Percentiles rank a stretch among this genome's conserved stretches.
phyloP scores from a whole-genome alignment of 108 stramenopile genomes.

The Skeletonema marinoi region DNA sequence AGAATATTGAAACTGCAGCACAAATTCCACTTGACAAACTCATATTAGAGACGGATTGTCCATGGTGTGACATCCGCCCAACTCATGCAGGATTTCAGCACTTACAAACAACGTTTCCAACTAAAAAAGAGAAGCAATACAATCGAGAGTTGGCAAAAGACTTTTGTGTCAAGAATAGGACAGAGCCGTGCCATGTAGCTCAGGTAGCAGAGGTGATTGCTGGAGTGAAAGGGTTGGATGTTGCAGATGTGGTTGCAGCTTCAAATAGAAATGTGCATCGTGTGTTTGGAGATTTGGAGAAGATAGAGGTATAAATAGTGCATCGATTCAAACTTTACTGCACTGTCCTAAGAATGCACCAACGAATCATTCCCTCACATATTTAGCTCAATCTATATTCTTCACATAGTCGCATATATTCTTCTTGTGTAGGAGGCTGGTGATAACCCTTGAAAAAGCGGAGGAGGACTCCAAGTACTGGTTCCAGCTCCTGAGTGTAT shows the following conservation, averaged over 20 bases:
- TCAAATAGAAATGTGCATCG: constrained; percentile 65
- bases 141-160: constrained; percentile 40
- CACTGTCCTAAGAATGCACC: too few species aligned
- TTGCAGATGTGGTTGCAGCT: constrained; percentile 63
- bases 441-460: neutral
- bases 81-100: constrained; percentile 79
- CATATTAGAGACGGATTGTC: constrained; percentile 97
- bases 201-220: constrained; percentile 90
- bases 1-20: constrained; percentile 80
- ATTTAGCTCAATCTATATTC: neutral
- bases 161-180: constrained; percentile 82
- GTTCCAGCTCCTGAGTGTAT: neutral
- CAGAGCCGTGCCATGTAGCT: constrained; percentile 87
- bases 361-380: too few species aligned
- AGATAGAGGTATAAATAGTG: neutral
- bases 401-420: neutral
- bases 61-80: constrained; percentile 88
- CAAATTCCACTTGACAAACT: constrained; percentile 80
- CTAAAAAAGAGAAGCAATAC: constrained; percentile 84
- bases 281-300: constrained; percentile 57
- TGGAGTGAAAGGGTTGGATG: constrained; percentile 60
- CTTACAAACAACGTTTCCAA: constrained; percentile 68
- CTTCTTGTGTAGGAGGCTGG: neutral
- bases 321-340: too few species aligned
- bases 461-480: neutral